Evolutionary conservation across 129 eudicot genomes (phyloP).

Genomic region (Cynara cardunculus): DNA sequence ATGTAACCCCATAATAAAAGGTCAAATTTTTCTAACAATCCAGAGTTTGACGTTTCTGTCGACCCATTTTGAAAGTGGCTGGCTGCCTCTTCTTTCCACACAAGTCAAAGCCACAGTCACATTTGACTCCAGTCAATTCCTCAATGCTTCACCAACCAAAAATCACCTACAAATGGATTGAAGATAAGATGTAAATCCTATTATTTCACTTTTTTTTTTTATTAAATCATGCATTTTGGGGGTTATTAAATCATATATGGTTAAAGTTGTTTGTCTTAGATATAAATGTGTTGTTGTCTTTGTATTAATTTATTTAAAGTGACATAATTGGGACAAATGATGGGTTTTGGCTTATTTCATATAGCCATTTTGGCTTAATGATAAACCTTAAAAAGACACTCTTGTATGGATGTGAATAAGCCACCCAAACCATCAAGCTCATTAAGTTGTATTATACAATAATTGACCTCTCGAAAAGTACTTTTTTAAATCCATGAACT

Average conservation of each 20-base stretch:
- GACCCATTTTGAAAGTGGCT: slow-evolving; percentile 11
- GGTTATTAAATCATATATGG: too few relatives aligned
- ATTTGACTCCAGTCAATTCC: not conserved
- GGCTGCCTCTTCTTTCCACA: not conserved
- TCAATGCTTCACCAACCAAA: not conserved
- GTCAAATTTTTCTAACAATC: slow-evolving; percentile 20
- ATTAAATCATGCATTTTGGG: too few relatives aligned
- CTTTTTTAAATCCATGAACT: not conserved
- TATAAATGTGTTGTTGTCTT: too few relatives aligned
- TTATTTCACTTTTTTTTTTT: too few relatives aligned
- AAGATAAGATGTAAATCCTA: too few relatives aligned
- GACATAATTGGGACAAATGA: too few relatives aligned
- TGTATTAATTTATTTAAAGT: too few relatives aligned
- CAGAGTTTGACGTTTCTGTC: slow-evolving; percentile 25
- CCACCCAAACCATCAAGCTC: not conserved
- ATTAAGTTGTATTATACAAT: too few relatives aligned
- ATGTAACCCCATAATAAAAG: not conserved
- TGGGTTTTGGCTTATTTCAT: too few relatives aligned
- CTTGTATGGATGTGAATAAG: not conserved
- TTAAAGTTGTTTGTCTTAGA: too few relatives aligned
- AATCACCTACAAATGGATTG: not conserved
- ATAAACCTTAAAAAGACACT: not conserved
- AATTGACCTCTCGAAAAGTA: not conserved
- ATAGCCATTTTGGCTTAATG: too few relatives aligned
- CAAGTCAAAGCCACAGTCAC: not conserved